A percentile compares a stretch with the other conserved stretches of the same genome.
Evolutionary conservation across 371 early-diverging fungal genomes (phyloP).

Genomic region (Lichtheimia ornata): DNA sequence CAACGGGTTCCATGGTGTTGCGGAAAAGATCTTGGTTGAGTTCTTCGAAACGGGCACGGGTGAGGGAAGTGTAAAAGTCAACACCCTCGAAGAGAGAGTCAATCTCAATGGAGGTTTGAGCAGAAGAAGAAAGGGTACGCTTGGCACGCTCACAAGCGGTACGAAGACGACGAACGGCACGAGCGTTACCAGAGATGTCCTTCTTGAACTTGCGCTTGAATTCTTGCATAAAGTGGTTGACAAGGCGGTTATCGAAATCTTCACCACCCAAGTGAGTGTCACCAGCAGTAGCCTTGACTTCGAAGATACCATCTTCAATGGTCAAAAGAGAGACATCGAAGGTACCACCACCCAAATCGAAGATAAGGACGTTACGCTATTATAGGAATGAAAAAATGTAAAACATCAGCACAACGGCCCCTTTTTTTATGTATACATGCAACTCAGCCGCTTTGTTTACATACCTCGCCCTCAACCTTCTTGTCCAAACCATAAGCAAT

Average conservation of each 20-base stretch:
- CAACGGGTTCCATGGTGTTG: slow-evolving; percentile 83
- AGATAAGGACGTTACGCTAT: slow-evolving; percentile 82
- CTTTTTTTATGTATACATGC: not conserved
- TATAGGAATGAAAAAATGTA: not conserved
- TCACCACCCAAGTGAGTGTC: slow-evolving; percentile 98
- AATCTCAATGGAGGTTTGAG: slow-evolving; percentile 86
- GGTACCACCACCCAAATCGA: slow-evolving; percentile 96
- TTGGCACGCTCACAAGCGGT: slow-evolving; percentile 97
- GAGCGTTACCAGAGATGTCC: slow-evolving; percentile 82
- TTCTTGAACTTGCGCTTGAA: slow-evolving; percentile 86
- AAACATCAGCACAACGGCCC: not conserved
- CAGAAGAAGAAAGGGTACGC: slow-evolving; percentile 90
- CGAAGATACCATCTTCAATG: slow-evolving; percentile 90
- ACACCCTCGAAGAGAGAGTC: slow-evolving; percentile 91
- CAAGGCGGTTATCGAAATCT: slow-evolving; percentile 94
- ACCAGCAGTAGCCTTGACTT: slow-evolving; percentile 95
- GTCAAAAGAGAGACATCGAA: slow-evolving; percentile 94
- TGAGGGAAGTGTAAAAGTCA: slow-evolving; percentile 88
- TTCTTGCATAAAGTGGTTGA: slow-evolving; percentile 79
- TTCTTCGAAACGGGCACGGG: slow-evolving; percentile 94
- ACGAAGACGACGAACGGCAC: slow-evolving; percentile 92
- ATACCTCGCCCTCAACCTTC: slow-evolving; percentile 64
- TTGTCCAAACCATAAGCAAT: slow-evolving; percentile 93
- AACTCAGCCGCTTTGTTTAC: slow-evolving; percentile 2
- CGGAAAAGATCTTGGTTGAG: slow-evolving; percentile 88